Evolutionary conservation across 371 early-diverging fungal genomes (phyloP).

Genomic region (Zopfochytrium polystomum): DNA sequence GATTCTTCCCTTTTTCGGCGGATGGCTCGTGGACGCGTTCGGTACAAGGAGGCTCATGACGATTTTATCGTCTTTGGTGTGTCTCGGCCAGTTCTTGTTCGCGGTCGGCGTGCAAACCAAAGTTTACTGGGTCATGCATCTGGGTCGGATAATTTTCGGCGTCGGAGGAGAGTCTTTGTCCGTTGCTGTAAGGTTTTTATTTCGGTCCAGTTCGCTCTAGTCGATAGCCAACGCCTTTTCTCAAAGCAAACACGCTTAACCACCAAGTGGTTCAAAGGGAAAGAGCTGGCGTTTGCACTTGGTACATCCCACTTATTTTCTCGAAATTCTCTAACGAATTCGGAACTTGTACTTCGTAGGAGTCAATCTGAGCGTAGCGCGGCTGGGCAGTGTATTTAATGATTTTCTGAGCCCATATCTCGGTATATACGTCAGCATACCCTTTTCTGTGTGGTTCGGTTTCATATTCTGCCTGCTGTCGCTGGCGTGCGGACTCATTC

Average conservation of each 20-base stretch:
- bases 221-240: not conserved
- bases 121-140: slow-evolving; percentile 41
- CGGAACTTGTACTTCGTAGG: not conserved
- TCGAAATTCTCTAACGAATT: not conserved
- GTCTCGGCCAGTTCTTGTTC: slow-evolving; percentile 52
- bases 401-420: slow-evolving; percentile 49
- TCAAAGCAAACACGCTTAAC: slow-evolving; percentile 48
- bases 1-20: slow-evolving; percentile 62
- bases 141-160: slow-evolving; percentile 58
- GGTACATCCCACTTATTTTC: slow-evolving; percentile 21
- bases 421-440: slow-evolving; percentile 36
- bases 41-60: slow-evolving; percentile 50
- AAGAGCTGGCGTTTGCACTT: slow-evolving; percentile 57
- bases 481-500: slow-evolving; percentile 24
- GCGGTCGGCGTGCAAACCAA: slow-evolving; percentile 48
- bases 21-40: slow-evolving; percentile 50
- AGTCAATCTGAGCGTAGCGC: slow-evolving; percentile 51
- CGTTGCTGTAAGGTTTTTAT: slow-evolving; percentile 35
- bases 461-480: slow-evolving; percentile 47
- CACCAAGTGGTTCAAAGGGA: slow-evolving; percentile 41
- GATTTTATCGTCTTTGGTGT: slow-evolving; percentile 49
- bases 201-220: not conserved
- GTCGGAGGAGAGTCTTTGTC: slow-evolving; percentile 54
- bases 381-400: slow-evolving; percentile 57
- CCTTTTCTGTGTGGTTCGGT: slow-evolving; percentile 50